phyloP scores from a whole-genome alignment of 306 rosid species.

The Styphnolobium japonicum region DNA sequence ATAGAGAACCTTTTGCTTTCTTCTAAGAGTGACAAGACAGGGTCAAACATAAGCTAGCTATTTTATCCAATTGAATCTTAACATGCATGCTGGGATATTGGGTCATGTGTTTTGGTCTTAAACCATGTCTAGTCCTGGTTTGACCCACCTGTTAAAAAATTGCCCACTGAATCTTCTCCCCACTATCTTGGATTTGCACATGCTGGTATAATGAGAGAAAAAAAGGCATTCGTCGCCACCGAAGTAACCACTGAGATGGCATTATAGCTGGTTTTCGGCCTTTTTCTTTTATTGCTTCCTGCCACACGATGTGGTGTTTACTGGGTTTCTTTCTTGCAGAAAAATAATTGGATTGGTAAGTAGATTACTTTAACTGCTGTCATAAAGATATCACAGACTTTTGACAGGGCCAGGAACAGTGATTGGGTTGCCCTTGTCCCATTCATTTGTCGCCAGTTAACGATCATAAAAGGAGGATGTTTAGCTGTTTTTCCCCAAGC shows the following conservation, averaged over 20 bases:
- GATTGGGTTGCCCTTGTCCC: slow-evolving; percentile 20
- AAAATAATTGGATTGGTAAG: slow-evolving; percentile 5
- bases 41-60: background rate
- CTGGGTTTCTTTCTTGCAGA: slow-evolving; percentile 16
- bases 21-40: slow-evolving; percentile 2
- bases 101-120: slow-evolving; percentile 9
- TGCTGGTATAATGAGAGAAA: slow-evolving; percentile 29
- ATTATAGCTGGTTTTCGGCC: slow-evolving; percentile 26
- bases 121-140: slow-evolving; percentile 18
- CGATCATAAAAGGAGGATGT: background rate
- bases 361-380: background rate
- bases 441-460: background rate
- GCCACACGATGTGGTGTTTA: background rate
- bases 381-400: background rate
- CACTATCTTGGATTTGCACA: slow-evolving; percentile 39
- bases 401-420: slow-evolving; percentile 20
- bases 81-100: background rate
- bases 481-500: slow-evolving; percentile 19
- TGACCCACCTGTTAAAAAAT: slow-evolving; percentile 14
- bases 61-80: slow-evolving; percentile 7
- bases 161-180: slow-evolving; percentile 31
- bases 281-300: slow-evolving; percentile 12
- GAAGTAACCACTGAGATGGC: slow-evolving; percentile 36
- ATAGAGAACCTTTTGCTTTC: background rate
- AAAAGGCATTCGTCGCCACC: slow-evolving; percentile 27